Base-by-base conservation (phyloP, 768 basidiomycete genomes). In the Auricularia cornea region DNA sequence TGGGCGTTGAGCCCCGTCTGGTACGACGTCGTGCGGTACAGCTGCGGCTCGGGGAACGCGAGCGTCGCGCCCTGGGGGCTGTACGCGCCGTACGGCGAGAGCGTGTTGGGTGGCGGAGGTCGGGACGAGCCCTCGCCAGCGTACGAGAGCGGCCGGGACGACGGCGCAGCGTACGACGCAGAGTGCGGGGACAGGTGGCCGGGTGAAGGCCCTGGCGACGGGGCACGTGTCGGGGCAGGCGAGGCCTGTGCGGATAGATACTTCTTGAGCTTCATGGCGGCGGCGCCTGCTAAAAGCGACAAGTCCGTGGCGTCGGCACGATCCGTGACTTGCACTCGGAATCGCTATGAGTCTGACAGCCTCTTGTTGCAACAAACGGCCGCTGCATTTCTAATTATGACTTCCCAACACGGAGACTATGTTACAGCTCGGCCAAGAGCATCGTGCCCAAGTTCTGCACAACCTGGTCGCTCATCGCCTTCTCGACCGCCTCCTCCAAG, bases 401-500 rank as follows among this genome's bases (percentile, higher is more conserved):
- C 16, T 14, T 38, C 2, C 16, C 35, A 38, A 14, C 8, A 38
- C 1, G 35, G 35, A 14, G 8, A 8, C 35, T 38, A 38, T 38
- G 57, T 67, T 73, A 94, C 69, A 97, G 79, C 78, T 98, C 94
- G 63, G 93, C 92, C 66, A 97, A 80, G 65, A 98, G 80, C 87
- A 96, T 96, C 68, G 94, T 96, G 44, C 92, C 95, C 66, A 98
- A 76, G 72, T 90, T 95, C 78, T 97, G 95, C 51, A 94, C 89
- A 61, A 98, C 94, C 75, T 98, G 95, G 75, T 97, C 89, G 2
- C 94, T 94, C 88, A 99, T 98, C 1, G 95, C 94, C 75, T 90
- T 93, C 78, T 98, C 97, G 5, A 98, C 97, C 31, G 92, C 90
- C 76, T 98, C 97, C 70, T 96, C 94, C 66, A 99, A 75, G 79